phyloP scores from a whole-genome alignment of 257 asterid species.

The Lycium barbarum region DNA sequence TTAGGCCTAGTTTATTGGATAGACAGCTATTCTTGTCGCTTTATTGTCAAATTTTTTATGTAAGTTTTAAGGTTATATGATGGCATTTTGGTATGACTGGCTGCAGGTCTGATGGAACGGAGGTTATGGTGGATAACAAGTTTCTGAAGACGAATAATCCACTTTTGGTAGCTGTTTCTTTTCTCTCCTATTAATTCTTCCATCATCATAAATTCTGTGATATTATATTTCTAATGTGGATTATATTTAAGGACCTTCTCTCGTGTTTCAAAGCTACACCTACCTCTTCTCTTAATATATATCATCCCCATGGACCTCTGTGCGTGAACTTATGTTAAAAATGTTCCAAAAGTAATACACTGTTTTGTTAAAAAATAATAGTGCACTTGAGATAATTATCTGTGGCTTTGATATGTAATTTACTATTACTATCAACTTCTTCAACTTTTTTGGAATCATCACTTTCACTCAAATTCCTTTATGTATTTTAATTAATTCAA shows the following conservation, averaged over 20 bases:
- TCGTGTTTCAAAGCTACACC: background rate
- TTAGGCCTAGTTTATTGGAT: background rate
- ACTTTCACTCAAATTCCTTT: background rate
- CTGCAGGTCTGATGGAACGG: constrained; percentile 83
- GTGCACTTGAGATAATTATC: background rate
- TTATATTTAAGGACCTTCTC: background rate
- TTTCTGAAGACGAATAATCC: constrained; percentile 86
- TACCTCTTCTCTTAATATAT: background rate
- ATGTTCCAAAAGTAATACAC: too few species aligned
- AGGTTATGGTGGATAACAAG: constrained; percentile 81
- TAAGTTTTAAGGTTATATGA: background rate
- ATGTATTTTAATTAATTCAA: background rate
- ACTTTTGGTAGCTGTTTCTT: constrained; percentile 54
- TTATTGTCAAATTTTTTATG: background rate
- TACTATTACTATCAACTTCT: background rate
- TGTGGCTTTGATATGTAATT: constrained; percentile 1
- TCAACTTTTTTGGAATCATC: background rate
- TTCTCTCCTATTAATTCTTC: background rate
- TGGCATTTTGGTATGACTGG: constrained; percentile 31
- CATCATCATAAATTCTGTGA: constrained; percentile 14
- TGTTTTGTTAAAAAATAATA: background rate
- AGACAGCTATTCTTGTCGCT: constrained; percentile 9
- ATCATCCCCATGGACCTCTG: background rate
- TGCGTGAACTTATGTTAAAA: background rate
- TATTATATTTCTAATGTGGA: too few species aligned